phyloP scores from a whole-genome alignment of 2,329 filamentous ascomycete species.

The Lomentospora prolificans region DNA sequence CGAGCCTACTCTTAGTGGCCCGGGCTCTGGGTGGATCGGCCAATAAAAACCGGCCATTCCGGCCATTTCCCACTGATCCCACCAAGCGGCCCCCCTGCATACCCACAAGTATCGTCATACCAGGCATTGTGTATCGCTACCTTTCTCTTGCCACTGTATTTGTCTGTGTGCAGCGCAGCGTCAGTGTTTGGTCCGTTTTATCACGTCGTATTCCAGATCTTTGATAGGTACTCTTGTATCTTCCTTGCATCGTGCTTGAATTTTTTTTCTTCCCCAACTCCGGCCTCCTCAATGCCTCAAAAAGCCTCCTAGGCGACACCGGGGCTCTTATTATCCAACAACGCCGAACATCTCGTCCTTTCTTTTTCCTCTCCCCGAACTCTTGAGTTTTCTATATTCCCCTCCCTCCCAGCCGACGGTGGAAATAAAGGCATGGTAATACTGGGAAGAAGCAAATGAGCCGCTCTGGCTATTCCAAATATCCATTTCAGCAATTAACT shows the following conservation, averaged over 20 bases:
- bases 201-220: constrained; percentile 5
- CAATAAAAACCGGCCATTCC: constrained; percentile 7
- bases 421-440: background rate
- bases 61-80: constrained; percentile 5
- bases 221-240: background rate
- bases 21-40: constrained; percentile 20
- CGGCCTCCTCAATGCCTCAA: background rate
- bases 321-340: too few species aligned
- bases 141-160: background rate
- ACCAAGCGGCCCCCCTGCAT: constrained; percentile 8
- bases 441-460: background rate
- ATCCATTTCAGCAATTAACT: background rate
- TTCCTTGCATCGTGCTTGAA: constrained; percentile 2
- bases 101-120: background rate
- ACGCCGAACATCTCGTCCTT: background rate
- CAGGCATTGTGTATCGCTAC: background rate
- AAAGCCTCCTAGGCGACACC: background rate
- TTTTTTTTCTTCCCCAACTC: constrained; percentile 3
- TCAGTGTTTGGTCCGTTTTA: constrained; percentile 5
- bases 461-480: constrained; percentile 1
- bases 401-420: background rate
- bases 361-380: constrained; percentile 1
- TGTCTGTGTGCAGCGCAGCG: background rate
- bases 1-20: constrained; percentile 26
- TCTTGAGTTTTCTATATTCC: background rate